Percentiles rank a stretch among this genome's conserved stretches.
These are phyloP conservation scores for Paragyromitra xinjiangensis DNA, from an alignment of 495 filamentous ascomycete genomes.

Conservation along the genomic window DNA sequence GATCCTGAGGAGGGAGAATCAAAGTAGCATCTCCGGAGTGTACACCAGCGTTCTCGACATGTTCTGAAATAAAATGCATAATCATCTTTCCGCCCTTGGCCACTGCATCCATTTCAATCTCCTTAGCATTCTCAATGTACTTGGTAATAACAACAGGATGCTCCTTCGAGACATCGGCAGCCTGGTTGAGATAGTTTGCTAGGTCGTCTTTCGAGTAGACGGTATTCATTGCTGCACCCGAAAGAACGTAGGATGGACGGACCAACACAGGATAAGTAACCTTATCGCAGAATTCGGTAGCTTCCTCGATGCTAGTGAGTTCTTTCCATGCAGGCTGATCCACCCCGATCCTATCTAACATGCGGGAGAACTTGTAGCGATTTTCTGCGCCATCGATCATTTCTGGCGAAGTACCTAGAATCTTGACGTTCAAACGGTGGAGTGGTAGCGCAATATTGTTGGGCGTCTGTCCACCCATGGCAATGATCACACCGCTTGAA, in stretches of 20 bases:
- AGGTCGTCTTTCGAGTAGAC: slow-evolving; percentile 89
- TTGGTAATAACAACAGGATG: slow-evolving; percentile 98
- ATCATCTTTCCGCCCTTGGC: slow-evolving; percentile 86
- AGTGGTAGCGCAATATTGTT: slow-evolving; percentile 97
- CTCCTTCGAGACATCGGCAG: slow-evolving; percentile 89
- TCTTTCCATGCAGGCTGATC: slow-evolving; percentile 99
- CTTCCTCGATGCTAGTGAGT: slow-evolving; percentile 86
- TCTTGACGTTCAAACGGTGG: slow-evolving; percentile 85
- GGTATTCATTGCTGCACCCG: slow-evolving; percentile 97
- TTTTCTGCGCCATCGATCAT: slow-evolving; percentile 99
- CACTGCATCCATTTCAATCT: slow-evolving; percentile 97
- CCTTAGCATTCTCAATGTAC: slow-evolving; percentile 95
- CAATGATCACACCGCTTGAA: slow-evolving; percentile 89
- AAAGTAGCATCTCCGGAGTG: slow-evolving; percentile 96
- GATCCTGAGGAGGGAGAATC: slow-evolving; percentile 92
- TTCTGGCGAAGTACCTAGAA: slow-evolving; percentile 94
- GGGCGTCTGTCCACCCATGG: slow-evolving; percentile 97
- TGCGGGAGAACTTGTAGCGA: slow-evolving; percentile 97
- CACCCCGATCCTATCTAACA: slow-evolving; percentile 93
- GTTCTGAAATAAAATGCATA: slow-evolving; percentile 92
- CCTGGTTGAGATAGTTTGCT: slow-evolving; percentile 85
- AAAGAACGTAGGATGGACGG: slow-evolving; percentile 93
- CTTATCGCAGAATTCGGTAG: slow-evolving; percentile 79
- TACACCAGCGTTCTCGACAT: slow-evolving; percentile 95
- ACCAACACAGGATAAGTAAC: slow-evolving; percentile 94